Conservation (phyloP, 2,329 filamentous ascomycete genomes). For the Nemania serpens region DNA sequence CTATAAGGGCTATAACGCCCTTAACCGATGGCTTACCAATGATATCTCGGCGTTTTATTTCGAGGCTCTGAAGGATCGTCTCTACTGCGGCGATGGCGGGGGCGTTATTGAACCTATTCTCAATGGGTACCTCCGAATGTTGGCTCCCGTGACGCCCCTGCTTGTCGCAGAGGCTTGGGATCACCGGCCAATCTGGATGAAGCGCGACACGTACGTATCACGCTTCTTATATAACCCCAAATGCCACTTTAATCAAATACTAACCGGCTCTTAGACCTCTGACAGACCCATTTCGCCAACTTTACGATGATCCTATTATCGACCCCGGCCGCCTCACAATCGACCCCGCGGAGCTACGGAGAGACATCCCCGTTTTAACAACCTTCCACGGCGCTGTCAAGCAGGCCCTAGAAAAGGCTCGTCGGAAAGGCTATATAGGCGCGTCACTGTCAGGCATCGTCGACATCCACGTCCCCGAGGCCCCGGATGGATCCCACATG, state of each 20-base stretch:
- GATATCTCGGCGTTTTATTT: constrained; percentile 94
- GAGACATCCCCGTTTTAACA: constrained; percentile 54
- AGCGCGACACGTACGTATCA: constrained; percentile 49
- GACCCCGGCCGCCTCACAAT: constrained; percentile 46
- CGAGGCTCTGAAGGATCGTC: constrained; percentile 85
- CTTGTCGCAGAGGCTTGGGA: constrained; percentile 90
- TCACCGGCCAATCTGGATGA: constrained; percentile 70
- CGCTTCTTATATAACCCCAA: too few species aligned
- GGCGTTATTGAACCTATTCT: constrained; percentile 71
- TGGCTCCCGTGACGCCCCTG: constrained; percentile 79
- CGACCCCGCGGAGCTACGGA: constrained; percentile 47
- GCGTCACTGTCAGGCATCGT: constrained; percentile 82
- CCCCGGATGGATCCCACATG: constrained; percentile 5
- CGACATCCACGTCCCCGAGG: constrained; percentile 51
- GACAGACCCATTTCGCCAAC: constrained; percentile 51
- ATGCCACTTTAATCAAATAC: not conserved
- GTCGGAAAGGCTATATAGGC: constrained; percentile 72
- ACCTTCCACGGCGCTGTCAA: constrained; percentile 71
- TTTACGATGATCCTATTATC: constrained; percentile 52
- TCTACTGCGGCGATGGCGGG: constrained; percentile 80
- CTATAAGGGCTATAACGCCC: constrained; percentile 71
- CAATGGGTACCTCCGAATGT: constrained; percentile 73
- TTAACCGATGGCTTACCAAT: constrained; percentile 81
- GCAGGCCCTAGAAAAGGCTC: constrained; percentile 72
- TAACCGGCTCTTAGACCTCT: constrained; percentile 33